These are phyloP conservation scores for Pestalotiopsis sp. DNA, from an alignment of 2,329 filamentous ascomycete genomes.

Conservation along the genomic window DNA sequence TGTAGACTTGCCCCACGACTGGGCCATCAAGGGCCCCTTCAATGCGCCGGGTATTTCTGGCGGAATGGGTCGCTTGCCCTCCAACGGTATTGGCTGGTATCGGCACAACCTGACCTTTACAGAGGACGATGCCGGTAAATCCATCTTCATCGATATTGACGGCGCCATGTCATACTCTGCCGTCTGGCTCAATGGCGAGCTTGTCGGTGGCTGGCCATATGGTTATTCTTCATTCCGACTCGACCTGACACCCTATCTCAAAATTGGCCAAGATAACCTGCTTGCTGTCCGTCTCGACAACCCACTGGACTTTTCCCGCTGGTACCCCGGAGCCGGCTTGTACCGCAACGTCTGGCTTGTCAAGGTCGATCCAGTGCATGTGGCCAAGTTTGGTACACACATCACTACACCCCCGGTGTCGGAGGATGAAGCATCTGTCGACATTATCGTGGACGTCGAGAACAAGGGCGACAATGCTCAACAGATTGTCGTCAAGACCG, in stretches of 20 bases:
- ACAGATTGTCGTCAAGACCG: conserved; percentile 41
- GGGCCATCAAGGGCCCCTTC: conserved; percentile 46
- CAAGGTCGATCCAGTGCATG: conserved; percentile 47
- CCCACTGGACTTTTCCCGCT: conserved; percentile 48
- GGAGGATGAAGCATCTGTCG: conserved; percentile 43
- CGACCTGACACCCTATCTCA: conserved; percentile 48
- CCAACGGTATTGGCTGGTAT: conserved; percentile 57
- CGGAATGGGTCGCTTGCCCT: conserved; percentile 47
- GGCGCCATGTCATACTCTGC: conserved; percentile 55
- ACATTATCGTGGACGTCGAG: conserved; percentile 48
- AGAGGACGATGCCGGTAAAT: conserved; percentile 21
- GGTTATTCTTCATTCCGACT: conserved; percentile 54
- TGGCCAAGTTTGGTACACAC: conserved; percentile 53
- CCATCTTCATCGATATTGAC: conserved; percentile 38
- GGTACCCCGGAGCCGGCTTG: conserved; percentile 58
- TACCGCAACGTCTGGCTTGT: conserved; percentile 59
- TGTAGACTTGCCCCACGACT: conserved; percentile 46
- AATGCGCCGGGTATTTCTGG: conserved; percentile 36
- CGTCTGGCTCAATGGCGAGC: conserved; percentile 54
- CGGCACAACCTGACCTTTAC: conserved; percentile 39
- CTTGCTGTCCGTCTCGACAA: conserved; percentile 57
- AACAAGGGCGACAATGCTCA: conserved; percentile 39
- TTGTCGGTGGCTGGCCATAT: conserved; percentile 56
- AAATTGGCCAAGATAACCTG: conserved; percentile 38
- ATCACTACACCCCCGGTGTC: conserved; percentile 51